Evolutionary conservation across 495 filamentous ascomycete species (phyloP), one percentile per base, ranked within the genome.

Genomic region (Aspergillus homomorphus): DNA sequence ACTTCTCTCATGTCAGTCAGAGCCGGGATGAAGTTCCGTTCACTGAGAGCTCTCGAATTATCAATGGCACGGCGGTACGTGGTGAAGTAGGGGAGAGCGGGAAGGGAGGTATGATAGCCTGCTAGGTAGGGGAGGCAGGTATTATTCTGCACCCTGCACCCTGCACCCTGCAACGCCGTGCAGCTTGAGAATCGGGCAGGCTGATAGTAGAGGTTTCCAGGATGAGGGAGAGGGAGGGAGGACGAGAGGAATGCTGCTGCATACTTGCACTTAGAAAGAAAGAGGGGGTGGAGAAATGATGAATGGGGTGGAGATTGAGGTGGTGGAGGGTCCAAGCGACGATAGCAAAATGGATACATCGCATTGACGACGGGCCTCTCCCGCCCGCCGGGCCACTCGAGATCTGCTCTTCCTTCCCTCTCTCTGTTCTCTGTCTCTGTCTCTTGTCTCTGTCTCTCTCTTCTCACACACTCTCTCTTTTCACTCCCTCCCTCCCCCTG

Each of bases 351-450:
- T 38, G 33, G 33, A 38, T 38, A 38, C 6, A 38, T 38, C 33
- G 12, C 33, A 14, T 7, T 12, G 26, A 28, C 9, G 33, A 38
- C 33, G 33, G 33, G 33, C 33, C 33, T 38, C 33, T 38, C 33
- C 33, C 33, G 33, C 33, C 33, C 33, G 33, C 33, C 7, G 33
- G 7, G 15, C 33, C 26, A 30, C 26, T 30, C 26, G 8, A 2
- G 45, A 49, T 49, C 45, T 49, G 19, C 45, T 18, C 18, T 46
- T 18, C 45, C 45, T 46, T 46, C 45, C 45, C 45, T 19, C n/a
- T 4, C 3, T 28, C 26, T 28, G 26, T 28, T 4, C 3, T 28
- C 26, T 28, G 26, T 28, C 3, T n/a, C n/a, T n/a, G 9, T 28
- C 26, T 28, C 4, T 28, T 4, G 26, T 28, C 26, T 4, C 26